Evolutionary conservation across 2,329 filamentous ascomycete species (phyloP), one percentile per base, ranked within the genome.

Genomic region (Aspergillus felis): DNA sequence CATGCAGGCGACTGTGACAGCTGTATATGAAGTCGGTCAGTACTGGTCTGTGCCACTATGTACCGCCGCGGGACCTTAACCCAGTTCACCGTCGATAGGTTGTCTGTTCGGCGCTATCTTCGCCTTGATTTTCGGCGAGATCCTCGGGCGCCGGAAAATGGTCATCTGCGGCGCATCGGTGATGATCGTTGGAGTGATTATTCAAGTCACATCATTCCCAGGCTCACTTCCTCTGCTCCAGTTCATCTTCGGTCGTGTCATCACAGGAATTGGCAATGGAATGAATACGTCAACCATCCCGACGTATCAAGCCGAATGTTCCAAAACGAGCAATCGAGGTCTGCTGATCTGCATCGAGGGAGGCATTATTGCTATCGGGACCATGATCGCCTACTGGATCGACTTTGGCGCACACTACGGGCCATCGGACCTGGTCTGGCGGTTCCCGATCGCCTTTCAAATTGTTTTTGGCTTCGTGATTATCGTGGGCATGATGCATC

Each of bases 271-370:
- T 20, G 81, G 81, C 6, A 83, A 83, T 58, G 81, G 81, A 24
- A 82, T 84, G 71, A 83, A 83, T 68, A 83, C 80, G 3, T 78
- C 77, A 0, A 82, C 80, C 0, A 82, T 82, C 29, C 81, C 81
- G 3, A 81, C 79, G 5, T 83, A 82, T 63, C 80, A 82, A 70
- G 79, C 80, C 8, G 81, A 83, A 62, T 82, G 79, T 64, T 80
- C 79, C 3, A 77, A 74, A 55, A 80, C 83, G 0, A 81, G 79
- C 63, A 85, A 85, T 69, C 80, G 84, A 61, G 84, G 84, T 61
- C 78, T 85, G 38, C 71, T 86, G 54, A 86, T 86, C 63, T 85
- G 83, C 68, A 84, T 86, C 50, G 83, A 79, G 66, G 81, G 78
- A 63, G 81, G 80, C 66, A 71, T 76, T 32, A 79, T 82, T 50